phyloP scores from a whole-genome alignment of 305 asterid genomes.

The Fraxinus albicans region DNA sequence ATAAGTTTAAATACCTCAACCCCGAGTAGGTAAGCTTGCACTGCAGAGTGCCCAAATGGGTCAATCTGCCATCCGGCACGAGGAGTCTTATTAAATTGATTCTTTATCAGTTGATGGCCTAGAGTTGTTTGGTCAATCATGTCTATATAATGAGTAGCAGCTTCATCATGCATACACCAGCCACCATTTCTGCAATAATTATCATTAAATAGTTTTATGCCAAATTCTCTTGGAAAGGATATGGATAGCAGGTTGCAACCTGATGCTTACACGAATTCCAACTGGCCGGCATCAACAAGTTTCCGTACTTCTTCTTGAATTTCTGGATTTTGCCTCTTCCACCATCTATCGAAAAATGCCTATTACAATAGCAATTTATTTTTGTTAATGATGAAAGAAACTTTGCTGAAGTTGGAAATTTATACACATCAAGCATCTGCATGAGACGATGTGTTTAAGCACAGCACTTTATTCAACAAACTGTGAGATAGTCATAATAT shows the following conservation, averaged over 20 bases:
- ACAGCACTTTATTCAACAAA: background rate
- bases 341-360: conserved; percentile 85
- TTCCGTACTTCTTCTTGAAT: conserved; percentile 47
- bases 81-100: conserved; percentile 68
- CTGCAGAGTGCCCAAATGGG: conserved; percentile 93
- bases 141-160: conserved; percentile 73
- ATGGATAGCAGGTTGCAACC: background rate
- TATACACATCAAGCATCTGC: background rate
- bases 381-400: background rate
- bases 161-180: conserved; percentile 96
- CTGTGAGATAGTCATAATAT: background rate
- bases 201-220: background rate
- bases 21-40: conserved; percentile 75
- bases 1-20: conserved; percentile 47
- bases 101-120: conserved; percentile 66
- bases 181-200: conserved; percentile 70
- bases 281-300: conserved; percentile 62
- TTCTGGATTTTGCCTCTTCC: conserved; percentile 61
- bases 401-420: background rate
- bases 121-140: conserved; percentile 92
- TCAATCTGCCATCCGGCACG: conserved; percentile 97
- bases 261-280: conserved; percentile 73
- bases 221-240: background rate
- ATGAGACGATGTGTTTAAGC: background rate
- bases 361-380: conserved; percentile 10